A percentile compares a stretch with the other conserved stretches of the same genome.
phyloP scores from a whole-genome alignment of 495 filamentous ascomycete genomes.

The Xylaria bambusicola region DNA sequence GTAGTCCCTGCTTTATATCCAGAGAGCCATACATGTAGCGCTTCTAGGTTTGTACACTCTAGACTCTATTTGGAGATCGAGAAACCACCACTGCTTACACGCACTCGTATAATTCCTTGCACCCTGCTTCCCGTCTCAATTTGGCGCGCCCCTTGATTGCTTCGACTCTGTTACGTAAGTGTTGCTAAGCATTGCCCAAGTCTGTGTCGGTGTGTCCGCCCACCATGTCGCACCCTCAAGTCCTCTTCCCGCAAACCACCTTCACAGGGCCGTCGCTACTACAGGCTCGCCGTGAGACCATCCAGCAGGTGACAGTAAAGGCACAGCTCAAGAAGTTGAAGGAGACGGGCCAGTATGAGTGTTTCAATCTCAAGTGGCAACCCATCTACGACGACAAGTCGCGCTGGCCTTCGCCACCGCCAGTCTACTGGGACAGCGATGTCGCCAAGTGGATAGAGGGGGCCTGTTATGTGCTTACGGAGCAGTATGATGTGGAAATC shows the following conservation, averaged over 20 bases:
- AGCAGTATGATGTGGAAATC: conserved; percentile 44
- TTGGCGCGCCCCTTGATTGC: too few relatives aligned
- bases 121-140: neutral
- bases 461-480: conserved; percentile 57
- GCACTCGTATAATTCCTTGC: neutral
- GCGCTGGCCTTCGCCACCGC: conserved; percentile 54
- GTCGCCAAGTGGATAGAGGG: conserved; percentile 64
- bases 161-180: neutral
- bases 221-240: conserved; percentile 35
- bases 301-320: conserved; percentile 41
- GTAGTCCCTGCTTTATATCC: too few relatives aligned
- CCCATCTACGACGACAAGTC: conserved; percentile 50
- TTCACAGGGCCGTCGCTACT: conserved; percentile 39
- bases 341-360: conserved; percentile 56
- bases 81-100: too few relatives aligned
- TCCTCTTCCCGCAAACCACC: conserved; percentile 31
- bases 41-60: neutral
- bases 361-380: conserved; percentile 56
- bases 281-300: conserved; percentile 42
- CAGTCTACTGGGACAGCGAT: conserved; percentile 63
- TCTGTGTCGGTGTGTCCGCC: conserved; percentile 2
- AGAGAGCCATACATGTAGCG: too few relatives aligned
- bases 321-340: conserved; percentile 55
- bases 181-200: neutral
- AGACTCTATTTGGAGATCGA: too few relatives aligned